Conservation (phyloP, 2,329 filamentous ascomycete genomes). For the Penicillium brevicompactum region DNA sequence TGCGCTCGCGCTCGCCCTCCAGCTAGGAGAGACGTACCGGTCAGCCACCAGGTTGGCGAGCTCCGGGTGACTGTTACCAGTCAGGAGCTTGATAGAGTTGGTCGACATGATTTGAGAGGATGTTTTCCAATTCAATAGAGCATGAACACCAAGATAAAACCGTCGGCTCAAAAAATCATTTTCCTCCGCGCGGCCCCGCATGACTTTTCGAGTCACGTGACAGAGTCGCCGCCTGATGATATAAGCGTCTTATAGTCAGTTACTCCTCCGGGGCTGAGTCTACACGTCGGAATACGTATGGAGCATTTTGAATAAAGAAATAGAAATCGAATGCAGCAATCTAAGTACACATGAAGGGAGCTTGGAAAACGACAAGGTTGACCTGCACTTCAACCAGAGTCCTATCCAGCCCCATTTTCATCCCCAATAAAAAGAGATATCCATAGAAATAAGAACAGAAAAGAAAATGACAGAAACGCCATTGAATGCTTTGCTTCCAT, state of each 20-base stretch:
- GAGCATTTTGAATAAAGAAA: constrained; percentile 5
- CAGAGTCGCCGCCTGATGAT: constrained; percentile 21
- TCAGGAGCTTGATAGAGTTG: constrained; percentile 74
- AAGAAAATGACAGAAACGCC: constrained; percentile 34
- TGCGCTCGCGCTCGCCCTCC: neutral
- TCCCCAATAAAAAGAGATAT: constrained; percentile 17
- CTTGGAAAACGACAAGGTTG: constrained; percentile 22
- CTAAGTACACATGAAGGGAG: constrained; percentile 23
- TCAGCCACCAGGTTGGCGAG: constrained; percentile 70
- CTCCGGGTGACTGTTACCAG: constrained; percentile 73
- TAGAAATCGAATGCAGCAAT: constrained; percentile 21
- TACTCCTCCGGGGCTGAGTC: neutral
- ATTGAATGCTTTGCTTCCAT: constrained; percentile 36
- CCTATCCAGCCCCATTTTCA: constrained; percentile 14
- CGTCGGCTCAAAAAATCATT: constrained; percentile 23
- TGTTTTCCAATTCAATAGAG: neutral
- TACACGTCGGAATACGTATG: neutral
- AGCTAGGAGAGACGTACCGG: constrained; percentile 50
- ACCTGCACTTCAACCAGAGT: constrained; percentile 46
- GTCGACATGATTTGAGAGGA: constrained; percentile 59
- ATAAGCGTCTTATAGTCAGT: neutral
- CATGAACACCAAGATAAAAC: constrained; percentile 6
- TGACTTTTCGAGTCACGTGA: constrained; percentile 28
- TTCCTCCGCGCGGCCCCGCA: constrained; percentile 27
- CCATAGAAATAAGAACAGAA: constrained; percentile 15